Percentiles rank a stretch among this genome's conserved stretches.
Conservation (phyloP, 805 yeast genomes). For the Candida sanyiensis region DNA sequence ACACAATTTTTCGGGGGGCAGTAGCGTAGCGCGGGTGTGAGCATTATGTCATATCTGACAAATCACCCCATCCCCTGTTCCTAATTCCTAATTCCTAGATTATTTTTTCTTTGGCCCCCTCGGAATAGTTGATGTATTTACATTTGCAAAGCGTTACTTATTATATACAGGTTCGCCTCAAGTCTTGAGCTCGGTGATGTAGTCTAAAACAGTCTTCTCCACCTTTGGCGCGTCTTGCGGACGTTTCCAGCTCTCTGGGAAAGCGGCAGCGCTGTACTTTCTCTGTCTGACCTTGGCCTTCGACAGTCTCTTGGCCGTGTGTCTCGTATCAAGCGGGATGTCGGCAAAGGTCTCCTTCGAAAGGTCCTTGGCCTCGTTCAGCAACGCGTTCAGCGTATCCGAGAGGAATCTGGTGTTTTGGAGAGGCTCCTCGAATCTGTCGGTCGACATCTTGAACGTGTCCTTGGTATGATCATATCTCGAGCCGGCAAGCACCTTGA, state of each 20-base stretch:
- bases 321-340: constrained; percentile 78
- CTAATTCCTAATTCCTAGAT: too few species aligned
- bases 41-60: neutral
- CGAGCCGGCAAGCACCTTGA: constrained; percentile 71
- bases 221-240: constrained; percentile 65
- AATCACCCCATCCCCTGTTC: too few species aligned
- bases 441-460: constrained; percentile 57
- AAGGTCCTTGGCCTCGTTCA: constrained; percentile 59
- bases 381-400: constrained; percentile 53
- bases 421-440: constrained; percentile 65
- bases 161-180: neutral
- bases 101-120: too few species aligned
- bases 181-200: constrained; percentile 12
- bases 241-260: constrained; percentile 78
- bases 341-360: constrained; percentile 58
- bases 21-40: too few species aligned
- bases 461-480: constrained; percentile 64
- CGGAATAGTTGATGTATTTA: constrained; percentile 3
- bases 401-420: constrained; percentile 78
- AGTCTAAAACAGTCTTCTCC: constrained; percentile 22
- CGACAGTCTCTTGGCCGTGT: constrained; percentile 41
- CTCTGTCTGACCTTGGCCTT: constrained; percentile 35
- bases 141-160: constrained; percentile 4
- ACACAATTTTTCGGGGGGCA: too few species aligned
- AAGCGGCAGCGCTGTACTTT: constrained; percentile 33